Conservation (phyloP, 768 basidiomycete species). For the Macrocybe gigantea region DNA sequence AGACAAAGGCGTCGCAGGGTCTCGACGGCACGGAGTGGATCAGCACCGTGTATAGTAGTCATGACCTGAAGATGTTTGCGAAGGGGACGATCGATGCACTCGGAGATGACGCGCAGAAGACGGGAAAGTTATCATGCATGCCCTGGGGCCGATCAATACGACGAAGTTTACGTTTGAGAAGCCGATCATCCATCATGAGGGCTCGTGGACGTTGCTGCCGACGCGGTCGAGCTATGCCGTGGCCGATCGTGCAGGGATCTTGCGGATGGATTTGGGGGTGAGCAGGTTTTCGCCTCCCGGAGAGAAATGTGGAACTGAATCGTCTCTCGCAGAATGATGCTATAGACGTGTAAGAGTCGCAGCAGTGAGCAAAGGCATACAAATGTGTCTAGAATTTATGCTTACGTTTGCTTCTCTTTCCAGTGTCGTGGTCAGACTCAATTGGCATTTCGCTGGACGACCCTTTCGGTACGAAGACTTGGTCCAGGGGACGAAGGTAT, state of each 20-base stretch:
- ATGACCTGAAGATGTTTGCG: slow-evolving; percentile 12
- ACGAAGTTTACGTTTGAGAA: slow-evolving; percentile 11
- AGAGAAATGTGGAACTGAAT: too few species aligned
- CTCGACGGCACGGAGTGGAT: slow-evolving; percentile 13
- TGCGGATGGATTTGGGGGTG: neutral
- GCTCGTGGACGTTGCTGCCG: slow-evolving; percentile 9
- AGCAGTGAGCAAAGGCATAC: too few species aligned
- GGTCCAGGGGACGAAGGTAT: too few species aligned
- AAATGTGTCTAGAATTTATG: too few species aligned
- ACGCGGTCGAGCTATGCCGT: slow-evolving; percentile 9
- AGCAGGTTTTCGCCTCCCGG: too few species aligned
- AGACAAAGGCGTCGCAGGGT: slow-evolving; percentile 7
- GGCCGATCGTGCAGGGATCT: slow-evolving; percentile 10
- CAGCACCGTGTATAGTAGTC: slow-evolving; percentile 10
- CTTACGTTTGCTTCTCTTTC: neutral
- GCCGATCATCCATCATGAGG: slow-evolving; percentile 9
- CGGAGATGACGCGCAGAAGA: slow-evolving; percentile 6
- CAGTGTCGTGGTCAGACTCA: slow-evolving; percentile 10
- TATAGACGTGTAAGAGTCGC: too few species aligned
- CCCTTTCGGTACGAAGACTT: slow-evolving; percentile 10
- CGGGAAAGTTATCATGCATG: slow-evolving; percentile 2
- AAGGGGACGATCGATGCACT: slow-evolving; percentile 12
- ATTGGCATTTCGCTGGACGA: slow-evolving; percentile 9
- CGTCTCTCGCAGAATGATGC: too few species aligned
- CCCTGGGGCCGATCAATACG: slow-evolving; percentile 11